Percentiles rank a stretch among this genome's conserved stretches.
phyloP scores from a whole-genome alignment of 352 stramenopile species.

The Halophytophthora polymorphica region DNA sequence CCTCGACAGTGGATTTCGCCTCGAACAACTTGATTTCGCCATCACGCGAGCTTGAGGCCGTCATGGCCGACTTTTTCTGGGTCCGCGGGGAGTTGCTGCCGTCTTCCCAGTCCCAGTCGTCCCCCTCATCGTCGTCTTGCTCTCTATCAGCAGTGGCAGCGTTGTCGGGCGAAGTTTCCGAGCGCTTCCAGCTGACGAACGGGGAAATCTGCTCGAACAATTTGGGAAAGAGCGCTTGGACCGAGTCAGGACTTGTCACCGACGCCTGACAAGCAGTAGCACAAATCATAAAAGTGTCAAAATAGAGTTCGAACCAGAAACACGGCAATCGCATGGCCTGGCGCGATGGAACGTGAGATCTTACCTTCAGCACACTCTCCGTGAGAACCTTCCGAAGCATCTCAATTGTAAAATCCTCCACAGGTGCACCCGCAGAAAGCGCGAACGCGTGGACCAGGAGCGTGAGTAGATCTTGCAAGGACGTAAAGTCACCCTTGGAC shows the following conservation, averaged over 20 bases:
- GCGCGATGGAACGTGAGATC: not conserved
- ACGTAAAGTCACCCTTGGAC: conserved; percentile 19
- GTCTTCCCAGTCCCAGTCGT: conserved; percentile 75
- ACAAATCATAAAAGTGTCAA: not conserved
- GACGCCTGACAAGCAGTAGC: conserved; percentile 17
- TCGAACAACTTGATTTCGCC: conserved; percentile 29
- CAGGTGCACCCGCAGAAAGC: conserved; percentile 33
- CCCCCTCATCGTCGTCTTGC: conserved; percentile 28
- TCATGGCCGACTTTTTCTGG: conserved; percentile 2
- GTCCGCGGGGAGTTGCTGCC: conserved; percentile 13
- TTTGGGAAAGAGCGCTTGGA: conserved; percentile 29
- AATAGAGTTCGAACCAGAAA: not conserved
- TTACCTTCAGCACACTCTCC: conserved; percentile 51
- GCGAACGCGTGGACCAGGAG: conserved; percentile 66
- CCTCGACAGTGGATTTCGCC: conserved; percentile 33
- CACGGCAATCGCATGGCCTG: too few species aligned
- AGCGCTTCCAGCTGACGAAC: conserved; percentile 15
- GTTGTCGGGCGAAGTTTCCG: not conserved
- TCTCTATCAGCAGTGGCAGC: conserved; percentile 5
- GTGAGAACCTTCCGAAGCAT: conserved; percentile 58
- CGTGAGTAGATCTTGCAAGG: conserved; percentile 46
- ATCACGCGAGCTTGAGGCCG: conserved; percentile 5
- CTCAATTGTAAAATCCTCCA: conserved; percentile 70
- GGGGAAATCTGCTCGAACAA: conserved; percentile 28
- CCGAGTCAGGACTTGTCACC: conserved; percentile 16